Evolutionary conservation across 2,329 filamentous ascomycete genomes (phyloP), one percentile per base, ranked within the genome.

Genomic region (Cladosporium colombiae): DNA sequence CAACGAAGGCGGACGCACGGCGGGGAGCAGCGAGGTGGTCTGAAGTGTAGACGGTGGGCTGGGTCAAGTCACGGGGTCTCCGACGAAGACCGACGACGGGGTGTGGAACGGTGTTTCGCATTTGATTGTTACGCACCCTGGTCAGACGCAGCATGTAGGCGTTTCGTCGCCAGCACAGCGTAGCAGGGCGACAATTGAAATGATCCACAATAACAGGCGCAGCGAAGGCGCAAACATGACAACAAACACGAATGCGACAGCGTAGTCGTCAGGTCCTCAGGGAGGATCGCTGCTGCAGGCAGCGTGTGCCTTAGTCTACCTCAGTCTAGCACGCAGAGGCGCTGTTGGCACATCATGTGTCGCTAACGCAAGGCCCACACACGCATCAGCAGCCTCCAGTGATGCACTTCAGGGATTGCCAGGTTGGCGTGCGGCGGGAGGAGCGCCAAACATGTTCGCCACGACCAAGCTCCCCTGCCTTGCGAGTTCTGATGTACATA

Each of bases 371-470:
- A 61, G 58, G 58, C 31, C 57, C 57, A 59, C 25, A 37, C 57
- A 11, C 29, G 29, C 29, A 31, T 23, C 23, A 10, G 59, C 44
- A 25, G 46, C 44, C 18, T 46, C 59, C 53, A 35, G 14, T 63
- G 60, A 63, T 63, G 60, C 60, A 27, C 33, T 44, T 44, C 49
- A 46, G 21, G 60, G 49, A 63, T 44, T 53, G 50, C 14, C 33
- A 52, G 46, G 49, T 31, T 31, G 33, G 49, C 60, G 55, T 52
- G 55, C 62, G 44, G 62, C 62, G 62, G 55, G 62, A 55, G 53
- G 62, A 65, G 57, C 62, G 62, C 62, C 62, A 60, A 65, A 65
- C 62, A 65, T 65, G 62, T 65, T 65, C 62, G 50, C 35, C 33
- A 40, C 46, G 55, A 53, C 44, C 37, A 44, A 44, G 23, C 62